Conservation (phyloP, 2,329 filamentous ascomycete species). For the Dactylellina haptotyla region DNA sequence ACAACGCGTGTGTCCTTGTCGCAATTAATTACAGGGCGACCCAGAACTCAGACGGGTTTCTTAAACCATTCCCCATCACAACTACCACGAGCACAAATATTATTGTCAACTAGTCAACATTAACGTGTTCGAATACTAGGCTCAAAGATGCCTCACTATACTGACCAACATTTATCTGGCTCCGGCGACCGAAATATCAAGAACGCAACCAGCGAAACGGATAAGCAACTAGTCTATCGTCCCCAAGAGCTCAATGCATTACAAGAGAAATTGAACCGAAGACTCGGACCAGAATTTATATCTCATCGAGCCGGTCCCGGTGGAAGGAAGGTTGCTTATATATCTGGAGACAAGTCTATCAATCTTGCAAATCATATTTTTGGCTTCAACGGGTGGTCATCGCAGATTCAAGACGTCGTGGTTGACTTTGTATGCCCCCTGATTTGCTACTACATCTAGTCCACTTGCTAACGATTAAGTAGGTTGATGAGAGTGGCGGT, state of each 20-base stretch:
- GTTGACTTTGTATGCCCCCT: constrained; percentile 78
- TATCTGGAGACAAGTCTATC: constrained; percentile 96
- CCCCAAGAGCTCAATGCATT: constrained; percentile 90
- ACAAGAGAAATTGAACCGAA: constrained; percentile 85
- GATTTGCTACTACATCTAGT: not conserved
- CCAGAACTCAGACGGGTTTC: no score
- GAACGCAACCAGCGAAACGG: not conserved
- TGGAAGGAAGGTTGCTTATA: constrained; percentile 88
- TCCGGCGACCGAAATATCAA: constrained; percentile 12
- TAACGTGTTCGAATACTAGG: no score
- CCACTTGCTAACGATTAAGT: constrained; percentile 18
- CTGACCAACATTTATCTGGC: not conserved
- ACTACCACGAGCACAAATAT: not conserved
- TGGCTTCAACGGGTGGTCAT: constrained; percentile 98
- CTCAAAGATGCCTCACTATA: constrained; percentile 30
- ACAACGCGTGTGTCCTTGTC: constrained; percentile 35
- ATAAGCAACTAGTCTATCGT: constrained; percentile 70
- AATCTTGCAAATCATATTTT: constrained; percentile 94
- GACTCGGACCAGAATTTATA: constrained; percentile 95
- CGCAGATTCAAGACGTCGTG: constrained; percentile 91
- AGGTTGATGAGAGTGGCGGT: constrained; percentile 80
- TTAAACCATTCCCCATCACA: not conserved
- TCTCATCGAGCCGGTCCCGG: constrained; percentile 84
- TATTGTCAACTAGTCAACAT: not conserved
- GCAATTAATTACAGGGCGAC: no score